phyloP scores from a whole-genome alignment of 371 early-diverging fungal genomes.

The Actinomucor elegans region DNA sequence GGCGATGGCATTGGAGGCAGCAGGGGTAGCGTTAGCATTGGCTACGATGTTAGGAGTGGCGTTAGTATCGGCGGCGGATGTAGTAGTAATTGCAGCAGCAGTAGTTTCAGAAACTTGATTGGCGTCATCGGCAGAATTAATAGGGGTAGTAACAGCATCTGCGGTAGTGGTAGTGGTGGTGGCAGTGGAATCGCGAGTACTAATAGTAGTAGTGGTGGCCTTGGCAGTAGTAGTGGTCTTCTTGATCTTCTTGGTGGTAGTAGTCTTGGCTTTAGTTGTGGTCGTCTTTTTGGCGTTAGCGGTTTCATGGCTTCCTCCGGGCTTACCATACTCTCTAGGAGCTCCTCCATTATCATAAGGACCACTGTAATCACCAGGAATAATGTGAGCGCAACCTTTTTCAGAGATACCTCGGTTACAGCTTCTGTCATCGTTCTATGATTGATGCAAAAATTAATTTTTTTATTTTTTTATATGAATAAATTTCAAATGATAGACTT shows the following conservation, averaged over 20 bases:
- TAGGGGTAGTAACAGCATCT: background rate
- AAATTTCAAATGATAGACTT: slow-evolving; percentile 17
- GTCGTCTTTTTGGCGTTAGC: background rate
- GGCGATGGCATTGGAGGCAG: no score
- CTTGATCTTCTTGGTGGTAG: background rate
- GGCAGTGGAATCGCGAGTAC: background rate
- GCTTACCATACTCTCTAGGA: no score
- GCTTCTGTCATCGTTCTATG: slow-evolving; percentile 26
- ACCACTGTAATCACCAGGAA: slow-evolving; percentile 58
- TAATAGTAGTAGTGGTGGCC: background rate
- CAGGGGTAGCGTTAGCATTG: no score
- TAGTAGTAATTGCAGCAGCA: background rate
- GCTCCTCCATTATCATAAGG: slow-evolving; percentile 18
- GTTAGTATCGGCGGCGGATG: background rate
- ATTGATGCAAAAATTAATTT: background rate
- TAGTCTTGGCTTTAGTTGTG: background rate
- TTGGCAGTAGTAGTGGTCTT: background rate
- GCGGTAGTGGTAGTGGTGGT: background rate
- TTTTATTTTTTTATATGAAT: background rate
- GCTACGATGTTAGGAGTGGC: background rate
- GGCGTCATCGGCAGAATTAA: background rate
- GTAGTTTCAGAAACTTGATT: background rate
- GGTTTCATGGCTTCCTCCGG: no score
- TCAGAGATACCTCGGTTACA: slow-evolving; percentile 55
- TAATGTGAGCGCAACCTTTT: slow-evolving; percentile 50